phyloP scores from a whole-genome alignment of 2,329 filamentous ascomycete species.

The Purpureocillium takamizusanense region DNA sequence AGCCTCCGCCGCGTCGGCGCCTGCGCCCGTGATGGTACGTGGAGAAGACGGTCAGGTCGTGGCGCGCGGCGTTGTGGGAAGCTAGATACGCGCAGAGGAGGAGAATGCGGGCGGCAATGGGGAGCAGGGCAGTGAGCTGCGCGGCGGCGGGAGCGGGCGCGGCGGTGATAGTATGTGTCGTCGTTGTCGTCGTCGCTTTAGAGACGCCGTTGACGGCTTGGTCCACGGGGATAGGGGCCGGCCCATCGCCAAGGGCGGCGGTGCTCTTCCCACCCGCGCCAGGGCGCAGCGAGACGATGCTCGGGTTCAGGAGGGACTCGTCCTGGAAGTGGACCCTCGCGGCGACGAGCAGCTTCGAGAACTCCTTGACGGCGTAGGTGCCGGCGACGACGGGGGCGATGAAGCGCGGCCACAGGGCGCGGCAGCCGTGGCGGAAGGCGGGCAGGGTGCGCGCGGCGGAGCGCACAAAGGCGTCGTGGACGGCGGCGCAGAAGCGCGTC shows the following conservation, averaged over 20 bases:
- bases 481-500: conserved; percentile 70
- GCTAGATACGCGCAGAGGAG: conserved; percentile 73
- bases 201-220: not conserved
- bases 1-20: conserved; percentile 39
- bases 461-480: conserved; percentile 80
- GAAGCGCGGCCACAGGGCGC: conserved; percentile 78
- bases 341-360: conserved; percentile 71
- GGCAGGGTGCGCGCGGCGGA: conserved; percentile 73
- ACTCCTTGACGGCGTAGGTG: conserved; percentile 69
- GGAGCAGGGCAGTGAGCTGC: conserved; percentile 50
- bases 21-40: conserved; percentile 51
- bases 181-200: not conserved
- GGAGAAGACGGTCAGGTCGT: conserved; percentile 68
- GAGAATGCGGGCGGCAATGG: conserved; percentile 64
- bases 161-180: not conserved
- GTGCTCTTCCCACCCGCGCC: not conserved
- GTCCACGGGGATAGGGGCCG: too few relatives aligned
- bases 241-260: not conserved
- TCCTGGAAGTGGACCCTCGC: conserved; percentile 63
- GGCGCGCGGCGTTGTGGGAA: conserved; percentile 67
- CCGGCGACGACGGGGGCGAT: conserved; percentile 66
- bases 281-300: conserved; percentile 32
- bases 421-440: conserved; percentile 60
- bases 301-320: conserved; percentile 59
- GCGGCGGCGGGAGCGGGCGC: conserved; percentile 10